These are phyloP conservation scores for Neoarthrinium moseri DNA, from an alignment of 2,329 filamentous ascomycete genomes.

Conservation along the genomic window DNA sequence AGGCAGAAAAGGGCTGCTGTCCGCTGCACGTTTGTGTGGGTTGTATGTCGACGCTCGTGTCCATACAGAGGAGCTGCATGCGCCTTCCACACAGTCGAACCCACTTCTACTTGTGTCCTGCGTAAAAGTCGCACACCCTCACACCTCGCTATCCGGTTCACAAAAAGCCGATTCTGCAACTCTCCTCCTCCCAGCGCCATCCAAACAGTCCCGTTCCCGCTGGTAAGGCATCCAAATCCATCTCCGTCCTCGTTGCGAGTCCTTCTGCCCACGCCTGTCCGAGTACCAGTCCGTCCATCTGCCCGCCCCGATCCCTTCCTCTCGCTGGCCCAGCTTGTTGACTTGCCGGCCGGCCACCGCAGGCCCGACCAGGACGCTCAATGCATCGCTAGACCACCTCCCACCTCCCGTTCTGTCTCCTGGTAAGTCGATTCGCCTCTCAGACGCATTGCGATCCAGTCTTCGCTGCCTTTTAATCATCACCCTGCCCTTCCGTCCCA, in stretches of 20 bases:
- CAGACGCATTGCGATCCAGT: conserved; percentile 34
- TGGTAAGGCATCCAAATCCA: conserved; percentile 21
- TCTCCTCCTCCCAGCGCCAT: conserved; percentile 20
- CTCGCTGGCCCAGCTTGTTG: conserved; percentile 15
- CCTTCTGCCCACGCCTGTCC: conserved; percentile 8
- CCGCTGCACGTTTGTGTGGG: too few species aligned
- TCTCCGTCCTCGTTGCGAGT: conserved; percentile 15
- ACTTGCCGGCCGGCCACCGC: conserved; percentile 24
- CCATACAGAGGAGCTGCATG: conserved; percentile 1
- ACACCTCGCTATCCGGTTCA: conserved; percentile 31
- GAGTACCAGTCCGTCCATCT: conserved; percentile 9
- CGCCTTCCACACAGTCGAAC: conserved; percentile 4
- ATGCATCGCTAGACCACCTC: conserved; percentile 29
- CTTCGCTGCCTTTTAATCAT: too few species aligned
- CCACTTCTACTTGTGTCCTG: background rate
- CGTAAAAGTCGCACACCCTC: conserved; percentile 28
- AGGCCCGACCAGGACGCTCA: conserved; percentile 21
- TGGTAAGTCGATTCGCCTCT: conserved; percentile 34
- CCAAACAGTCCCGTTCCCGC: conserved; percentile 21
- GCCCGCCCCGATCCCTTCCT: background rate
- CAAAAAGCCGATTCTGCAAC: conserved; percentile 17
- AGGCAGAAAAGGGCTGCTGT: too few species aligned
- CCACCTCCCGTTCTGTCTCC: conserved; percentile 28
- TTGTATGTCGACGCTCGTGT: background rate
- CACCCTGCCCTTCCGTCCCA: conserved; percentile 16